Evolutionary conservation across 805 yeast genomes (phyloP), one percentile per base, ranked within the genome.

Genomic region (Spencermartinsiella europaea): DNA sequence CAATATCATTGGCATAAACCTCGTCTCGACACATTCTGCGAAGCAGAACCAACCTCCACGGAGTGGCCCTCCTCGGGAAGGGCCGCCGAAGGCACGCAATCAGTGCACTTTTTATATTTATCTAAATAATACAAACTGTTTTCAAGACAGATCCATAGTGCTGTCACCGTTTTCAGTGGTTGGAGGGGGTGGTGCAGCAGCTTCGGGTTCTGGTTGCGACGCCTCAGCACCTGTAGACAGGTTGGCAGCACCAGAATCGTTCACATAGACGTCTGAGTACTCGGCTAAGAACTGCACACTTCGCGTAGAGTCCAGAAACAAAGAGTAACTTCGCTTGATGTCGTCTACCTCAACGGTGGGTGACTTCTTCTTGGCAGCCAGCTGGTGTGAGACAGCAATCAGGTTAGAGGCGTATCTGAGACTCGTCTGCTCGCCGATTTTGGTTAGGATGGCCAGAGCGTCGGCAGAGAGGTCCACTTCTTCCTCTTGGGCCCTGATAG

Each of bases 401-500:
- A 93, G 76, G 67, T 93, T 95, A 40, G 95, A 74, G 20, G 96
- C 93, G 65, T 93, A 93, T 61, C 99, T 81, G 59, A 93, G 76
- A 64, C 95, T 83, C 4, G 98, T 86, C 63, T 85, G 96, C 53
- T 78, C 74, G 14, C 96, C 96, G 52, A 90, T 87, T 63, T 88
- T 85, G 20, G 98, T 87, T 57, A 93, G 76, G 56, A 89, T 74
- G 40, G 85, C 91, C 53, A 91, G 72, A 0, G 96, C 96, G 60
- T 89, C 97, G 5, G 76, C 74, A 14, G 81, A 66, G 52, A 93
- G 70, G 55, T 87, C 93, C 42, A 87, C 90, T 62, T 90, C 97
- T 67, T 93, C 99, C 63, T 89, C 96, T 59, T 82, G 85, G 2
- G 97, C 88, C 62, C 99, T 81, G 58, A 91, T 93, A 25, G 85